Base-by-base conservation (phyloP, 2,329 filamentous ascomycete species). In the Aspergillus ruber region DNA sequence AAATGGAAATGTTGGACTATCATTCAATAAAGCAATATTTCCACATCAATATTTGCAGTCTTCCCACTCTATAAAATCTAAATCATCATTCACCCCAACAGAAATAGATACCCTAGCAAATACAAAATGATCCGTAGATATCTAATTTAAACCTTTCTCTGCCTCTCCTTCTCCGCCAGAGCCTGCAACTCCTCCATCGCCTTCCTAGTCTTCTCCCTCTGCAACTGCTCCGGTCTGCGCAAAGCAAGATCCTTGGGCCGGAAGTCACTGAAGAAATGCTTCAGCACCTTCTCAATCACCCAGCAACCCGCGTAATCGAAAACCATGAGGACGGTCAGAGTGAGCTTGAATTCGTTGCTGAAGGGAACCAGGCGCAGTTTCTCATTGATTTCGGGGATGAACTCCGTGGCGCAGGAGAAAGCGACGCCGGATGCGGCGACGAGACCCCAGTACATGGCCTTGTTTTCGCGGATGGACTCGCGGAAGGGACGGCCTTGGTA, bases 401-500 rank as follows among this genome's bases (percentile, higher is more conserved):
- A 89, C 68, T 98, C 93, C 1, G 91, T 94, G 6, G 90, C 91
- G 72, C 91, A 96, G 42, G 86, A 85, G 70, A 98, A 97, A 5
- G 93, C 91, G 25, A 98, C 87, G 38, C 78, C 89, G 0, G 89
- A 88, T 13, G 96, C 91, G 55, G 86, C 86, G 36, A 98, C 75
- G 47, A 98, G 89, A 50, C 93, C 93, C 78, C 87, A 98, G 75
- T 93, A 98, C 93, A 98, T 98, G 67, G 88, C 90, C 69, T 84
- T 86, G 77, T 98, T 98, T 74, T 96, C 93, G 4, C 86, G 85
- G 56, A 98, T 89, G 18, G 86, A 87, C 73, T 98, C 93, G 50
- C 93, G 88, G 85, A 98, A 98, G 10, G 93, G 93, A 8, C 93
- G 86, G 50, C 93, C 93, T 71, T 98, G 93, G 76, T 98, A 98